Evolutionary conservation across 805 yeast genomes (phyloP).

Genomic region (Myxozyma sirexii): DNA sequence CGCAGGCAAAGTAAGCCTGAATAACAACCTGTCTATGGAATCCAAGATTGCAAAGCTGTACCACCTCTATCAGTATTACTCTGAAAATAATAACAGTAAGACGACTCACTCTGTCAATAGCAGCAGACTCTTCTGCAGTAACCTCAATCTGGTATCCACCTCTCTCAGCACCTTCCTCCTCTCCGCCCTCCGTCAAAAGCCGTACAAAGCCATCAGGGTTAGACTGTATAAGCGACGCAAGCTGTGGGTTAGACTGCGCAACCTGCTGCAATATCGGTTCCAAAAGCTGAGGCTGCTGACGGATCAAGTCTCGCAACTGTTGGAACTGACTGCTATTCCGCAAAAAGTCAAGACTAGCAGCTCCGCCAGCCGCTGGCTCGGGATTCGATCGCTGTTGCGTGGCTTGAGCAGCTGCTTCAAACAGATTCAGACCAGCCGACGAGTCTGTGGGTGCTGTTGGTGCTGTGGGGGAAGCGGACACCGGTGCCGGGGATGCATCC

Average conservation of each 20-base stretch:
- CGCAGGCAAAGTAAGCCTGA: conserved; percentile 97
- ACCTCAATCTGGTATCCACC: conserved; percentile 58
- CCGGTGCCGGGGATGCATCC: conserved; percentile 29
- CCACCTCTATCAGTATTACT: not conserved
- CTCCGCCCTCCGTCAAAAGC: conserved; percentile 51
- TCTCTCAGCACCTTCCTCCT: conserved; percentile 53
- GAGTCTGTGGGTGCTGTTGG: conserved; percentile 36
- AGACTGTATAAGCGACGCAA: conserved; percentile 55
- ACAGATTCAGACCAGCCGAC: conserved; percentile 44
- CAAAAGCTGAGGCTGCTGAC: conserved; percentile 83
- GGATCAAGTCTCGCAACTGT: conserved; percentile 74
- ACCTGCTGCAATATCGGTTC: conserved; percentile 82
- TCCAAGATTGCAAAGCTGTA: conserved; percentile 77
- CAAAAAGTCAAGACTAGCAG: conserved; percentile 50
- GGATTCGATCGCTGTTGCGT: conserved; percentile 58
- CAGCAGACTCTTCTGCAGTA: conserved; percentile 81
- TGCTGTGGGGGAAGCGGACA: conserved; percentile 36
- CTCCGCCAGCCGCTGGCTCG: conserved; percentile 46
- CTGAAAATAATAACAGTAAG: not conserved
- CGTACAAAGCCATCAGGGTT: conserved; percentile 90
- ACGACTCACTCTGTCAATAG: conserved; percentile 79
- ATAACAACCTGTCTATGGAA: conserved; percentile 85
- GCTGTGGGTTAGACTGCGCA: conserved; percentile 79
- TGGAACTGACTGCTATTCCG: conserved; percentile 47
- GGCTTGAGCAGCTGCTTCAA: conserved; percentile 45